Percentiles rank a stretch among this genome's conserved stretches.
Conservation (phyloP, 805 yeast species). For the Starmerella vaccinii region DNA sequence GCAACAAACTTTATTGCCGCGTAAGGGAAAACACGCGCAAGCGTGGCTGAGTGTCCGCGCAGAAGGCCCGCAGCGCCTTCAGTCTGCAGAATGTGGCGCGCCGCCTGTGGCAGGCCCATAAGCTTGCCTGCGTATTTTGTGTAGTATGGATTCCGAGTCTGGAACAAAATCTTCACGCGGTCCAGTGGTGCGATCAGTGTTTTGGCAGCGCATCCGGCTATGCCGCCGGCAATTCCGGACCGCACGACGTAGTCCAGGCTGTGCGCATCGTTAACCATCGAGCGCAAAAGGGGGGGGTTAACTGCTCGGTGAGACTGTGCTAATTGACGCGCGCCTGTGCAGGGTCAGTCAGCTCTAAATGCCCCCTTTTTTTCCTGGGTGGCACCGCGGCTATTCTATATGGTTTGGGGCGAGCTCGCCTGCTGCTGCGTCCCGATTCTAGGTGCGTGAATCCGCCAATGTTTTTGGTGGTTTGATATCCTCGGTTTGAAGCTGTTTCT, state of each 20-base stretch:
- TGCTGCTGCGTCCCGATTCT: background rate
- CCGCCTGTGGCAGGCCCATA: constrained; percentile 65
- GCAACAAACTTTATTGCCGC: constrained; percentile 96
- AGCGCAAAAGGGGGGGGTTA: background rate
- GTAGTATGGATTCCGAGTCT: constrained; percentile 87
- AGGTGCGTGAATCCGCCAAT: background rate
- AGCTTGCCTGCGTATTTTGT: constrained; percentile 69
- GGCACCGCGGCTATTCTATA: too few relatives aligned
- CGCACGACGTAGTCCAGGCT: constrained; percentile 68
- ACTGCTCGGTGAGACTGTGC: background rate
- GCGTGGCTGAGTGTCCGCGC: constrained; percentile 93
- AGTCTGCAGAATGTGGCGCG: constrained; percentile 47
- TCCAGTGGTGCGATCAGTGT: constrained; percentile 92
- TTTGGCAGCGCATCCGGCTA: constrained; percentile 94
- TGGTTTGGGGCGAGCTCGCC: background rate
- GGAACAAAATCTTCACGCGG: constrained; percentile 87
- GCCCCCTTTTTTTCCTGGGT: too few relatives aligned
- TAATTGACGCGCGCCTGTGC: background rate
- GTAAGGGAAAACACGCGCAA: constrained; percentile 85
- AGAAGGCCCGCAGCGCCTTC: constrained; percentile 77
- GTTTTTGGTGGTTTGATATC: background rate
- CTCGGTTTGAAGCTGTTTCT: background rate
- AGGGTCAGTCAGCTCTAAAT: too few relatives aligned
- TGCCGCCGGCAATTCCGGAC: constrained; percentile 88
- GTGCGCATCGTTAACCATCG: constrained; percentile 41